Conservation (phyloP, 129 eudicot species). For the Lonicera japonica region DNA sequence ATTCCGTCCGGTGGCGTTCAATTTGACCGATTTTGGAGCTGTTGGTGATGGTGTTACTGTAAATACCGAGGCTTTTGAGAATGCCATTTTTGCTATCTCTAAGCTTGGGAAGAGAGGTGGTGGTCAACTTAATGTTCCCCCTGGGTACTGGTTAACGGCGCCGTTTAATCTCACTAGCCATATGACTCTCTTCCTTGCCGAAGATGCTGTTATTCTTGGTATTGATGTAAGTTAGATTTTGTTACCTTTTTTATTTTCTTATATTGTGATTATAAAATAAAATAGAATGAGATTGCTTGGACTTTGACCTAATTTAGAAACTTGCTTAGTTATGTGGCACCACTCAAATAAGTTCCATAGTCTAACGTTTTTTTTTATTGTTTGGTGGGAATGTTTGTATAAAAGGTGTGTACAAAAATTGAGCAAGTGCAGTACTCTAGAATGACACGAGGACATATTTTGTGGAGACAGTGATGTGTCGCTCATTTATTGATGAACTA, state of each 20-base stretch:
- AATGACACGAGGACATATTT: no score
- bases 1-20: conserved; percentile 62
- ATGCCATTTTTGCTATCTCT: conserved; percentile 54
- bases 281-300: no score
- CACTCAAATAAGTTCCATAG: no score
- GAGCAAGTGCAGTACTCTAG: no score
- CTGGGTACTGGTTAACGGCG: conserved; percentile 92
- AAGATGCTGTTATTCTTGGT: conserved; percentile 88
- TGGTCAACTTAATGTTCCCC: conserved; percentile 92
- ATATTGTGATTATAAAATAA: background rate
- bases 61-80: conserved; percentile 79
- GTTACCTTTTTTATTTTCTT: background rate
- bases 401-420: no score
- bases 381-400: no score
- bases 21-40: conserved; percentile 81
- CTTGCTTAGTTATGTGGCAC: no score
- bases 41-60: conserved; percentile 80
- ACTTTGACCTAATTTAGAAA: no score
- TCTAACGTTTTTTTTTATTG: no score
- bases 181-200: conserved; percentile 84
- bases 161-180: conserved; percentile 96
- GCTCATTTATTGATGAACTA: no score
- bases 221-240: conserved; percentile 60
- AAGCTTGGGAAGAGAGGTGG: conserved; percentile 74
- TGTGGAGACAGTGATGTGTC: no score